Percentiles rank a stretch among this genome's conserved stretches.
Evolutionary conservation across 352 stramenopile species (phyloP).

Genomic region (Phytophthora macrochlamydospora): DNA sequence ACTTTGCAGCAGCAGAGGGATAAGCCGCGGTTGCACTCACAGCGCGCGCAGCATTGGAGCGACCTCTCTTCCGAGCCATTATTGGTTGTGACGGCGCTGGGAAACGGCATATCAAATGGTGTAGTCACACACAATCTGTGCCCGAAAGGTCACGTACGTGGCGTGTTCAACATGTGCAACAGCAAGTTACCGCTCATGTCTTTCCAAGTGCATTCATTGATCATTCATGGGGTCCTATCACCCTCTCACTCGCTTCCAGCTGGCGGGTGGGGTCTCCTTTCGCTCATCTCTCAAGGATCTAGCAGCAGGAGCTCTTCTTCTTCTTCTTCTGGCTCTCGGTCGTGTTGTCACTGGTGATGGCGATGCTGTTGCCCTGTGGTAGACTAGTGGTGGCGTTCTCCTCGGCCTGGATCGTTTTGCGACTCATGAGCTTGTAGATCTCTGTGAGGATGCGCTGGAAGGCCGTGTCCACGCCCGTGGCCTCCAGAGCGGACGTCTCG

Average conservation of each 20-base stretch:
- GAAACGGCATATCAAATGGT: too few species aligned
- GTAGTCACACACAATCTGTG: too few species aligned
- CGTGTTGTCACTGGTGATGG: conserved; percentile 82
- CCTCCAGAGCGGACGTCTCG: conserved; percentile 98
- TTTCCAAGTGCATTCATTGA: conserved; percentile 13
- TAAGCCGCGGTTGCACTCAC: conserved; percentile 13
- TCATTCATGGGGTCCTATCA: conserved; percentile 7
- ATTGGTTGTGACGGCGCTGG: conserved; percentile 5
- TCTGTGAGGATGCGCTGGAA: conserved; percentile 99
- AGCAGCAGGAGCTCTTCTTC: conserved; percentile 87
- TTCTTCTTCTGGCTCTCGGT: conserved; percentile 78
- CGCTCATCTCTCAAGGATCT: conserved; percentile 18
- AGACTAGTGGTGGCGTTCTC: conserved; percentile 72
- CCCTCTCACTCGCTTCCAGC: conserved; percentile 8
- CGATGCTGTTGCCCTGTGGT: conserved; percentile 81
- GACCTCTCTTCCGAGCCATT: conserved; percentile 38
- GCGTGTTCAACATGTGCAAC: conserved; percentile 16
- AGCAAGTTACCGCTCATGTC: too few species aligned
- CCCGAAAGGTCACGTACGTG: conserved; percentile 2
- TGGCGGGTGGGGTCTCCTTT: not conserved
- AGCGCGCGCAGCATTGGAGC: conserved; percentile 9
- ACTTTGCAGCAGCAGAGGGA: conserved; percentile 7
- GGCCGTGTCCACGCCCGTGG: conserved; percentile 97
- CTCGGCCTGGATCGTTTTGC: conserved; percentile 88
- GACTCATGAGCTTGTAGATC: conserved; percentile 92